These are phyloP conservation scores for Ichthyophthirius multifiliis DNA, from an alignment of 169 alveolate species.

Conservation along the genomic window DNA sequence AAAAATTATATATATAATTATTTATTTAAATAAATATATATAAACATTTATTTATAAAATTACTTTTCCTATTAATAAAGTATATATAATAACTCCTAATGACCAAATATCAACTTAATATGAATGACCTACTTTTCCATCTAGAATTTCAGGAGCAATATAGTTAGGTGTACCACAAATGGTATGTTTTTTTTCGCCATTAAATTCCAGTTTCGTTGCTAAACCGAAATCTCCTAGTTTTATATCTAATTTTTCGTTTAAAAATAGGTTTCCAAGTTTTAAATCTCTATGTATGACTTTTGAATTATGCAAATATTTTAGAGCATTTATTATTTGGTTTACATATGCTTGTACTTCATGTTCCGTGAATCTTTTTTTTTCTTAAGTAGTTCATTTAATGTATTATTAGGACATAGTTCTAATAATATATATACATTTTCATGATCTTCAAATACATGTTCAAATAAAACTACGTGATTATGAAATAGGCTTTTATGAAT, in stretches of 20 bases:
- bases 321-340: slow-evolving; percentile 65
- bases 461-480: slow-evolving; percentile 62
- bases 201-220: slow-evolving; percentile 69
- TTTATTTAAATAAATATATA: slow-evolving; percentile 66
- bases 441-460: slow-evolving; percentile 77
- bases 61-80: slow-evolving; percentile 77
- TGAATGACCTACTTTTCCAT: slow-evolving; percentile 60
- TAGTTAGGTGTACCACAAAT: slow-evolving; percentile 89
- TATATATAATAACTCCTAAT: slow-evolving; percentile 83
- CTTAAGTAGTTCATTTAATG: slow-evolving; percentile 32
- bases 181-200: slow-evolving; percentile 68
- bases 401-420: slow-evolving; percentile 79
- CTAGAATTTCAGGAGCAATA: slow-evolving; percentile 86
- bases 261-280: slow-evolving; percentile 79
- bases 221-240: slow-evolving; percentile 77
- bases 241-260: slow-evolving; percentile 68
- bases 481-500: slow-evolving; percentile 74
- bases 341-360: slow-evolving; percentile 65
- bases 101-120: slow-evolving; percentile 81
- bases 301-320: slow-evolving; percentile 73
- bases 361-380: slow-evolving; percentile 59
- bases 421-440: slow-evolving; percentile 77
- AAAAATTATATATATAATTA: slow-evolving; percentile 57
- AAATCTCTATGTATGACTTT: slow-evolving; percentile 85
- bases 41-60: slow-evolving; percentile 66